Percentiles rank a stretch among this genome's conserved stretches.
phyloP scores from a whole-genome alignment of 78 protist genomes.

The Speleostelium caveatum region DNA sequence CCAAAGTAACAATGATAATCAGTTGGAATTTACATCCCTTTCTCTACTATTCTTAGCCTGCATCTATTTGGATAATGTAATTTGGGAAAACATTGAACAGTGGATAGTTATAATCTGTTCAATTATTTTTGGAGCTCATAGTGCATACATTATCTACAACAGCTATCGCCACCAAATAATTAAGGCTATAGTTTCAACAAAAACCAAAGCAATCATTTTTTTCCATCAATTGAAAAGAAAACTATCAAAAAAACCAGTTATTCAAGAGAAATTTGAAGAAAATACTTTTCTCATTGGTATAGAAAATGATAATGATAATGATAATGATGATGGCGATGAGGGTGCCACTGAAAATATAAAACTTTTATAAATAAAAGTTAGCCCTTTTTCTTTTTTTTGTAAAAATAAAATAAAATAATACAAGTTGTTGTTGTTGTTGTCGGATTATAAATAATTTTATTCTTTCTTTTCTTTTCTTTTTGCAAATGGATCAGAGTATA shows the following conservation, averaged over 20 bases:
- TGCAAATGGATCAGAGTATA: constrained; percentile 50
- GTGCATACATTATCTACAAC: background rate
- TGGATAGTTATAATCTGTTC: constrained; percentile 26
- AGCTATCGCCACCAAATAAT: constrained; percentile 14
- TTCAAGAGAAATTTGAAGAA: constrained; percentile 3
- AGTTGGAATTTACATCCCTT: constrained; percentile 30
- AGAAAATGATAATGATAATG: constrained; percentile 2
- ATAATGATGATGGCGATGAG: background rate
- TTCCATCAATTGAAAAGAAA: background rate
- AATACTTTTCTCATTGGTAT: constrained; percentile 8
- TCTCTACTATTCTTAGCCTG: constrained; percentile 20
- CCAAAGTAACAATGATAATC: constrained; percentile 19
- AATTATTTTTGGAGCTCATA: background rate
- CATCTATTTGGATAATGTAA: constrained; percentile 21
- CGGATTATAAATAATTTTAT: no score
- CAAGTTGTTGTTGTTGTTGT: no score
- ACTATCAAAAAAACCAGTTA: constrained; percentile 13
- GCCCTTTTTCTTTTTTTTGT: no score
- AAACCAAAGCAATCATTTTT: background rate
- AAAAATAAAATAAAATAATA: no score
- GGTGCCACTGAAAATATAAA: no score
- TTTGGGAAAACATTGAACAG: constrained; percentile 5
- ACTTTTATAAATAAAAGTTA: no score
- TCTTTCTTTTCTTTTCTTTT: no score
- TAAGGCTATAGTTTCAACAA: no score